Base-by-base conservation (phyloP, 73 alveolate genomes). In the Symbiodinium pilosum region DNA sequence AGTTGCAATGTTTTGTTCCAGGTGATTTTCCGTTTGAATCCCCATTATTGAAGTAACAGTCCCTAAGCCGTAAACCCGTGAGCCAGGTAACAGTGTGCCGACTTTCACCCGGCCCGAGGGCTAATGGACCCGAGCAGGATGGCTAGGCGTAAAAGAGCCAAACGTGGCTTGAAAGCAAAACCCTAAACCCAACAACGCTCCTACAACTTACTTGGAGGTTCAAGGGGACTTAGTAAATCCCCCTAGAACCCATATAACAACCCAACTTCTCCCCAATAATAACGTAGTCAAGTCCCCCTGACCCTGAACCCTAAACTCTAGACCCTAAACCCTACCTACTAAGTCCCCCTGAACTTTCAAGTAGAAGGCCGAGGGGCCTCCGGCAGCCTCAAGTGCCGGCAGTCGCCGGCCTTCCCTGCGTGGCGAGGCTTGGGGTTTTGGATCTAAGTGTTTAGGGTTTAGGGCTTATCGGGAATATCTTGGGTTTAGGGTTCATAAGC, bases 321-420 rank as follows among this genome's bases (percentile, higher is more conserved):
- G n/a, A n/a, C n/a, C 64, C 64, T 47, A 47, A n/a, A n/a, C n/a
- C n/a, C n/a, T n/a, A n/a, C 68, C 21, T 24, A 24, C 21, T 24
- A 51, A 16, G 68, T 51, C 68, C 68, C 28, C 68, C 4, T 51
- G 1, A 51, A 0, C 21, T 51, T 2, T 1, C 68, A n/a, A n/a
- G n/a, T 2, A 64, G 81, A 32, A 64, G 38, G 81, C 34, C 81
- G 81, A 64, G 4, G 39, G 21, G 21, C 12, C 38, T 38, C 81
- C 81, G 81, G 81, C 81, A 20, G 40, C 81, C 34, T 34, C 81
- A 32, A 64, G 30, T 28, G 81, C 14, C 81, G 34, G 81, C 81
- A 64, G 81, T n/a, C 81, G 81, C 81, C 81, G 81, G 81, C 81
- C 81, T 7, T 64, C 81, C 39, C 30, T 64, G 24, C 81, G 34